Conservation (phyloP, 2,329 filamentous ascomycete species). For the Fonsecaea pugnacius region DNA sequence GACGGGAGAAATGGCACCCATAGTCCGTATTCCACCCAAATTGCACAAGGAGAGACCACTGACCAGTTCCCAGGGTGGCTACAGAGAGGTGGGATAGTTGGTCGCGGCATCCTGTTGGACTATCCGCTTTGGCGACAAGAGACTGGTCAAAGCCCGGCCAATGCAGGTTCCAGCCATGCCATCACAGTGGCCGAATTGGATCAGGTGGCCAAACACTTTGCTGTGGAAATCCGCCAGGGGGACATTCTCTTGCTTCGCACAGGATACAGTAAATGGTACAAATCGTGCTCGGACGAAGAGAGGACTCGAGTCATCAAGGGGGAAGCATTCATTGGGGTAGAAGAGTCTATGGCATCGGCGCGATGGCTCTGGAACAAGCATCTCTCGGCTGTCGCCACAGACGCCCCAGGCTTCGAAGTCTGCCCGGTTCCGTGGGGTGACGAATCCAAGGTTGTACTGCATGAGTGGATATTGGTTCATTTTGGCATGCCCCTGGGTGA, state of each 20-base stretch:
- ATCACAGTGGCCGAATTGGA: conserved; percentile 8
- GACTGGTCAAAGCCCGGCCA: neutral
- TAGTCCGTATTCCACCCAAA: neutral
- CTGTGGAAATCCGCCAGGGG: conserved; percentile 60
- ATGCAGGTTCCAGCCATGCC: neutral
- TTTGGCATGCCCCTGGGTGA: conserved; percentile 51
- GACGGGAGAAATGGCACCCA: neutral
- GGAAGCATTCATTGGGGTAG: conserved; percentile 54
- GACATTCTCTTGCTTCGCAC: conserved; percentile 70
- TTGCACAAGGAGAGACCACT: neutral
- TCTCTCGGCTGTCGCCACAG: conserved; percentile 68
- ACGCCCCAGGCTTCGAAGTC: conserved; percentile 66
- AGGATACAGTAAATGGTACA: conserved; percentile 64
- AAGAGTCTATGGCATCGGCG: conserved; percentile 59
- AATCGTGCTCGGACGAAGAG: conserved; percentile 47
- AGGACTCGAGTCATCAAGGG: neutral
- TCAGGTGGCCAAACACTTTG: conserved; percentile 49
- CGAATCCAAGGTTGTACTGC: conserved; percentile 37
- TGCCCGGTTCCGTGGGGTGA: conserved; percentile 54
- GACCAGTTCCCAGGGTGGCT: neutral
- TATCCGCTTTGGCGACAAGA: conserved; percentile 42
- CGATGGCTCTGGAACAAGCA: conserved; percentile 72
- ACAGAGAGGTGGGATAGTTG: conserved; percentile 44
- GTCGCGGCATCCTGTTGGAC: conserved; percentile 48
- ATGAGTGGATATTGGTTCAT: conserved; percentile 47